Base-by-base conservation (phyloP, 1,284 basidiomycete species). In the Trichosporon coremiiforme region DNA sequence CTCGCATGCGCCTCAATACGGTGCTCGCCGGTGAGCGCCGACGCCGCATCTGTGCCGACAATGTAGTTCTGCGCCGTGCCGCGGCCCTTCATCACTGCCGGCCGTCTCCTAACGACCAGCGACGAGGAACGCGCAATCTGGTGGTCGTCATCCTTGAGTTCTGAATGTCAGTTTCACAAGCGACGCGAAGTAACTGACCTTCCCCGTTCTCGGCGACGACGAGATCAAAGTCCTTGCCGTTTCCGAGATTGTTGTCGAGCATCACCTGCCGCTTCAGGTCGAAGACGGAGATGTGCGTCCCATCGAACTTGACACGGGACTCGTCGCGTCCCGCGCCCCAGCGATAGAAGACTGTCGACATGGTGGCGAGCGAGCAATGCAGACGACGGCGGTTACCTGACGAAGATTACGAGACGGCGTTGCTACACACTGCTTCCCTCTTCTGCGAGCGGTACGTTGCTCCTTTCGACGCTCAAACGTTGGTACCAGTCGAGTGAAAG, bases 201-300 rank as follows among this genome's bases (percentile, higher is more conserved):
- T 91, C 90, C n/a, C 90, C 88, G 66, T 89, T 86, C 79, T 97
- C 94, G 79, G 90, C 91, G 36, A 99, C 86, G 69, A 89, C 89
- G 50, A 99, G 87, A 84, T 99, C 97, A 86, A 99, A 98, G 82
- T 99, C 97, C 80, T 91, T 94, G 72, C 94, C 94, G 85, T 97
- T 97, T 78, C 84, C 85, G 84, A 99, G 90, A 83, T 93, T 95
- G 84, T 98, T 98, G 80, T 91, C 92, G 74, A 97, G 86, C 79
- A 99, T 96, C 82, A 99, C 94, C 86, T 99, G 96, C 85, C 91
- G 92, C 86, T 99, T 99, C 83, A 99, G 87, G 84, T 99, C 97
- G 87, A 98, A 99, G 74, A 99, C 94, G 78, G 94, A 95, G 81
- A 99, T 98, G 75, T 94, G 94, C 74, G 96, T 98, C 78, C 96